phyloP scores from a whole-genome alignment of 75 land plant genomes.

The Cryptomeria japonica region DNA sequence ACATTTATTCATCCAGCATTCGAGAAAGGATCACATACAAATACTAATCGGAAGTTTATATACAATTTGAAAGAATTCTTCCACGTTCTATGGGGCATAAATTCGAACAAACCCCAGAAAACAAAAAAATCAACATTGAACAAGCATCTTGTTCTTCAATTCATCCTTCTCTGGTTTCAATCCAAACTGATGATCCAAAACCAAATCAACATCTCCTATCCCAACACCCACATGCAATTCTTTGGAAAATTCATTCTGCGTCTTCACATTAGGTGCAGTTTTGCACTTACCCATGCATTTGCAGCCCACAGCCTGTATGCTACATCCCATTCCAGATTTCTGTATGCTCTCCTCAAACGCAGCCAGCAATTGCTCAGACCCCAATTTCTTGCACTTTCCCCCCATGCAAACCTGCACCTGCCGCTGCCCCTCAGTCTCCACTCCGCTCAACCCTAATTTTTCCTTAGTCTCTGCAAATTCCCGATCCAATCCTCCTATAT shows the following conservation, averaged over 20 bases:
- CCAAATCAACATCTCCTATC: constrained; percentile 40
- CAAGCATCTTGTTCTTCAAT: too few relatives aligned
- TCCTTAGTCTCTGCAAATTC: neutral
- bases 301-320: constrained; percentile 60
- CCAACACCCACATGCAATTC: constrained; percentile 42
- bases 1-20: too few relatives aligned
- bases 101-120: too few relatives aligned
- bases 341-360: constrained; percentile 37
- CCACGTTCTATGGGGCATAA: too few relatives aligned
- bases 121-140: too few relatives aligned
- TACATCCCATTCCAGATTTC: constrained; percentile 20
- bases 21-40: too few relatives aligned
- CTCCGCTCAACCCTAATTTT: neutral
- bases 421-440: neutral
- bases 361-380: constrained; percentile 46
- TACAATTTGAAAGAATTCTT: too few relatives aligned
- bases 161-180: neutral
- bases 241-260: constrained; percentile 1
- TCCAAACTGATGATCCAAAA: constrained; percentile 35
- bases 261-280: constrained; percentile 63
- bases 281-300: constrained; percentile 92
- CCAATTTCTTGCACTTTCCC: constrained; percentile 78
- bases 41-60: too few relatives aligned
- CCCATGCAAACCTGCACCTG: constrained; percentile 80
- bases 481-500: neutral